These are phyloP conservation scores for Tausonia pullulans DNA, from an alignment of 1,284 basidiomycete genomes.

Conservation along the genomic window DNA sequence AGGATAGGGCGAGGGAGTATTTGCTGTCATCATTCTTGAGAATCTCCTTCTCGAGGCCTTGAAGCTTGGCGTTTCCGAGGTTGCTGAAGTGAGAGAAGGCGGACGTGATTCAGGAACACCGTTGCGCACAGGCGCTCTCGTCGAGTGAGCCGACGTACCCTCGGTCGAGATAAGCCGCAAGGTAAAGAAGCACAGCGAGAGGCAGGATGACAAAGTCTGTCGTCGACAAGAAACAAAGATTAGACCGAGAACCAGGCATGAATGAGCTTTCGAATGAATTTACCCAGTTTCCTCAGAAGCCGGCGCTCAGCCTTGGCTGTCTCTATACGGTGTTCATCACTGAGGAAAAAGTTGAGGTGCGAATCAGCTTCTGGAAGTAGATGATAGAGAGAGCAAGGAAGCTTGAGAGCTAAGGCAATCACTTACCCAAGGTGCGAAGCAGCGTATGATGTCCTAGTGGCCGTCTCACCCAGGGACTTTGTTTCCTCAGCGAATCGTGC, in stretches of 20 bases:
- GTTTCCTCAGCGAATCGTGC: too few species aligned
- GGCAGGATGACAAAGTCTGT: conserved; percentile 34
- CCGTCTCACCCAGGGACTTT: neutral
- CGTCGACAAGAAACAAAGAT: neutral
- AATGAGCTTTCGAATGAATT: conserved; percentile 11
- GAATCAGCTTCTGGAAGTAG: neutral
- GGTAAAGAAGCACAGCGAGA: conserved; percentile 36
- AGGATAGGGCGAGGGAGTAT: conserved; percentile 34
- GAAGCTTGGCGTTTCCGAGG: conserved; percentile 29
- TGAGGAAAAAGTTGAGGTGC: neutral
- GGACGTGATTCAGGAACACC: neutral
- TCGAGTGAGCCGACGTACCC: conserved; percentile 24
- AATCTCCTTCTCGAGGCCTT: conserved; percentile 25
- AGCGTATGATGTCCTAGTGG: neutral
- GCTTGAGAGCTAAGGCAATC: neutral
- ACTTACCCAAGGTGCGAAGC: neutral
- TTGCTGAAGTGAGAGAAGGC: conserved; percentile 1
- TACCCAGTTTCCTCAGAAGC: conserved; percentile 32
- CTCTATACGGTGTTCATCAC: conserved; percentile 20
- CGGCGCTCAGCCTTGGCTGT: conserved; percentile 25
- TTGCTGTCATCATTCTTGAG: conserved; percentile 29
- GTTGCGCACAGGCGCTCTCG: too few species aligned
- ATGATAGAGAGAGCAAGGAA: neutral
- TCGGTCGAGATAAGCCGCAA: conserved; percentile 37
- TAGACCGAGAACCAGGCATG: neutral